A percentile compares a stretch with the other conserved stretches of the same genome.
These are phyloP conservation scores for Podaxis rugospora DNA, from an alignment of 768 basidiomycete genomes.

Conservation along the genomic window DNA sequence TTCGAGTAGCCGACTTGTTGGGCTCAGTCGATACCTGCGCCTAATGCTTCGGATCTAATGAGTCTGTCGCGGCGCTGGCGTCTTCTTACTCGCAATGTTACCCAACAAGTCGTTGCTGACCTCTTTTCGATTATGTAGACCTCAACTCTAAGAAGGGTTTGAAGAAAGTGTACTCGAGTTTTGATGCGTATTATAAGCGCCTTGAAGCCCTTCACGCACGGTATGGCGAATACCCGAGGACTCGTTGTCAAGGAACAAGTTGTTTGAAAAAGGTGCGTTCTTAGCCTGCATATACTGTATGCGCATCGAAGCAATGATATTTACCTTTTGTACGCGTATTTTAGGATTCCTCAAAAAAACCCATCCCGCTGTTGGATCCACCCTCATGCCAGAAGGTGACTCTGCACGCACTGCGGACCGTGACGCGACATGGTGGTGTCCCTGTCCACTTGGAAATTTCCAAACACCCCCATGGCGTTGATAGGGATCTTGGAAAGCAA, in stretches of 20 bases:
- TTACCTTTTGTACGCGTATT: neutral
- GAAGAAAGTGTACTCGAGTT: neutral
- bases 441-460: constrained; percentile 49
- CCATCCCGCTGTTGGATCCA: constrained; percentile 47
- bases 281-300: neutral
- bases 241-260: constrained; percentile 37
- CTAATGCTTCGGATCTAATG: neutral
- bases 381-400: too few species aligned
- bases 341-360: constrained; percentile 53
- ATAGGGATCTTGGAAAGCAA: constrained; percentile 42
- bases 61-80: too few species aligned
- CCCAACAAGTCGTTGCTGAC: too few species aligned
- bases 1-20: neutral
- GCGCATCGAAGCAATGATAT: neutral
- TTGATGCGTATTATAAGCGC: neutral
- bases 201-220: constrained; percentile 15
- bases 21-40: neutral
- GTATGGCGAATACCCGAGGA: constrained; percentile 36
- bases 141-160: neutral
- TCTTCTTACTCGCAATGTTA: too few species aligned
- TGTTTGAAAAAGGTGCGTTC: constrained; percentile 49
- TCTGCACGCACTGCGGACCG: constrained; percentile 4
- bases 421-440: constrained; percentile 59
- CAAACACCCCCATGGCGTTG: constrained; percentile 26
- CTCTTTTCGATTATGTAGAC: too few species aligned